A percentile compares a stretch with the other conserved stretches of the same genome.
phyloP scores from a whole-genome alignment of 129 eudicot genomes.

The Saposhnikovia divaricata region DNA sequence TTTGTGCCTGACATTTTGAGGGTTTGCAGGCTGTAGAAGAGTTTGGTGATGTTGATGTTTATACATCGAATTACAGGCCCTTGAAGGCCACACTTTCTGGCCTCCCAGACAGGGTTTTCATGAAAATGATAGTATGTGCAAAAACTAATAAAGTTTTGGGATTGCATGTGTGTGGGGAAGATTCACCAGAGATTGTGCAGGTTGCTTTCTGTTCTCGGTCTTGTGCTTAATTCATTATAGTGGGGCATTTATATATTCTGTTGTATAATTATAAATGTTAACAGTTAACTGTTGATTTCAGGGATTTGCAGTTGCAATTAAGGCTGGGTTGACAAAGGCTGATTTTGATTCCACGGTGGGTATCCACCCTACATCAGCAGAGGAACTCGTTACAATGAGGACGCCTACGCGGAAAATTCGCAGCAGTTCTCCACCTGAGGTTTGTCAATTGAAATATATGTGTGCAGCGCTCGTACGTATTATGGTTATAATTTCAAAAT shows the following conservation, averaged over 20 bases:
- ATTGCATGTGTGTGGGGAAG: conserved; percentile 96
- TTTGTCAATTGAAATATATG: conserved; percentile 8
- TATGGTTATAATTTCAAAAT: not conserved
- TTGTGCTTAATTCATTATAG: not conserved
- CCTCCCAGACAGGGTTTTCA: conserved; percentile 82
- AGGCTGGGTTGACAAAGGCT: conserved; percentile 96
- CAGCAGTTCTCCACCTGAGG: conserved; percentile 49
- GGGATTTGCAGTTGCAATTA: conserved; percentile 97
- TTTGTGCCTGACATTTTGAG: conserved; percentile 8
- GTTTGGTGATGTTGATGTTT: conserved; percentile 80
- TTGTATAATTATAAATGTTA: not conserved
- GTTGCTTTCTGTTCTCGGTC: conserved; percentile 26
- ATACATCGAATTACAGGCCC: conserved; percentile 86
- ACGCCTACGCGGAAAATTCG: conserved; percentile 80
- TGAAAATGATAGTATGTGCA: conserved; percentile 90
- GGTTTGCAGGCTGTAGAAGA: conserved; percentile 59
- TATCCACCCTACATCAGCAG: conserved; percentile 97
- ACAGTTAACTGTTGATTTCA: conserved; percentile 9
- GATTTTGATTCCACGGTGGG: conserved; percentile 89
- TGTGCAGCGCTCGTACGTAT: not conserved
- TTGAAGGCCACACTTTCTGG: conserved; percentile 96
- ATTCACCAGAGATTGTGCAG: conserved; percentile 90
- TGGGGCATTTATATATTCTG: not conserved
- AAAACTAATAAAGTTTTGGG: conserved; percentile 79
- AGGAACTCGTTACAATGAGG: conserved; percentile 96